Evolutionary conservation across 257 asterid genomes (phyloP).

Genomic region (Cinchona pubescens): DNA sequence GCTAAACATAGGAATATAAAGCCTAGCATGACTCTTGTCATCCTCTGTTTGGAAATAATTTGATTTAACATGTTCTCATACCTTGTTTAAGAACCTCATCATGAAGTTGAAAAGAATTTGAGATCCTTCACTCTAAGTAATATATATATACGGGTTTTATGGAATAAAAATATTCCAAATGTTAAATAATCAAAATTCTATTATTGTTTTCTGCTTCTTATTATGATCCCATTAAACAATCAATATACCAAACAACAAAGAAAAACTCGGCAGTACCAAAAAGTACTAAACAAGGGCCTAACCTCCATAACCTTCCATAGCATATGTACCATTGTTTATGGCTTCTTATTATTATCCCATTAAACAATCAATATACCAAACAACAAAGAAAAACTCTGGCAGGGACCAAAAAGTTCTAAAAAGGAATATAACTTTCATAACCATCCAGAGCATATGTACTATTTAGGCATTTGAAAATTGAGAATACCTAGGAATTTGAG

Average conservation of each 20-base stretch:
- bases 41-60: background rate
- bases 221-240: background rate
- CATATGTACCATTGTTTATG: background rate
- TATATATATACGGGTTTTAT: background rate
- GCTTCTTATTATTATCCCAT: background rate
- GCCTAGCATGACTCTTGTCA: background rate
- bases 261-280: background rate
- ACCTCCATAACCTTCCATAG: background rate
- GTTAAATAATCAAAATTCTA: background rate
- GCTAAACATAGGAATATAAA: background rate
- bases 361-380: background rate
- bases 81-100: background rate
- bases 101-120: background rate
- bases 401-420: background rate
- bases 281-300: background rate
- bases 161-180: background rate
- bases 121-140: background rate
- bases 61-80: background rate
- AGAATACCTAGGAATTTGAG: slow-evolving; percentile 61
- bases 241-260: background rate
- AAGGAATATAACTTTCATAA: background rate
- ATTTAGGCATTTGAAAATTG: background rate
- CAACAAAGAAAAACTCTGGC: background rate
- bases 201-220: background rate
- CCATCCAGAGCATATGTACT: background rate